phyloP scores from a whole-genome alignment of 1,139 yeast species.

The Magnusiomyces sp. region DNA sequence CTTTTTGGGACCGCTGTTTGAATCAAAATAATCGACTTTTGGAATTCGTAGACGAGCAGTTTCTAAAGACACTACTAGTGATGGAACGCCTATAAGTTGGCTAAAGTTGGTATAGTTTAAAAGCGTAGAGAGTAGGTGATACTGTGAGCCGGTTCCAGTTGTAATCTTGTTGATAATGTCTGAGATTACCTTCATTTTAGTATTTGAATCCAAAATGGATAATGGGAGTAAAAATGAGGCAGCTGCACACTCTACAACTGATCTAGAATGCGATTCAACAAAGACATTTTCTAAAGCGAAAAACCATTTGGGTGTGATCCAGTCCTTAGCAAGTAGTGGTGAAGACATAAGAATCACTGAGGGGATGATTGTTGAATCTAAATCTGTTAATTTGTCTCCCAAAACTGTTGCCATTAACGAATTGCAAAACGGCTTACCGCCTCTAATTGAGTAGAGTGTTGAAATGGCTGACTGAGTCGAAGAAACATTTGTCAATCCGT shows the following conservation, averaged over 20 bases:
- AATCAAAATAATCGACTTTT: constrained; percentile 7
- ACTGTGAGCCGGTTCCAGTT: constrained; percentile 10
- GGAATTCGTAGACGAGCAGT: constrained; percentile 17
- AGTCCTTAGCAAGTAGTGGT: constrained; percentile 12
- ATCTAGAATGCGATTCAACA: neutral
- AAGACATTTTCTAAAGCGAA: constrained; percentile 6
- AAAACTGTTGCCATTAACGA: constrained; percentile 5
- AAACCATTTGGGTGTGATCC: constrained; percentile 13
- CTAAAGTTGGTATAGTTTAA: constrained; percentile 12
- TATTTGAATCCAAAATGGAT: constrained; percentile 11
- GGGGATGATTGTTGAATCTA: neutral
- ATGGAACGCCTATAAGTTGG: constrained; percentile 14
- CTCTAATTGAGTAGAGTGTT: constrained; percentile 9
- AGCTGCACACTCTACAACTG: neutral
- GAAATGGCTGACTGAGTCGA: neutral
- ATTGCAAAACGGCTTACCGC: constrained; percentile 13
- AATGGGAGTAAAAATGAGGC: constrained; percentile 12
- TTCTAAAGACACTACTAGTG: constrained; percentile 16
- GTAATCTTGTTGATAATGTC: constrained; percentile 9
- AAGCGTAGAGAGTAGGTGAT: constrained; percentile 11
- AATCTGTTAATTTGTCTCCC: neutral
- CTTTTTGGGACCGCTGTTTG: neutral
- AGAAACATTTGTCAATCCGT: constrained; percentile 8
- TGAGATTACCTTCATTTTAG: constrained; percentile 8
- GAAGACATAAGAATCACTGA: constrained; percentile 6